Evolutionary conservation across 2,329 filamentous ascomycete genomes (phyloP), one percentile per base, ranked within the genome.

Genomic region (Metarhizium anisopliae): DNA sequence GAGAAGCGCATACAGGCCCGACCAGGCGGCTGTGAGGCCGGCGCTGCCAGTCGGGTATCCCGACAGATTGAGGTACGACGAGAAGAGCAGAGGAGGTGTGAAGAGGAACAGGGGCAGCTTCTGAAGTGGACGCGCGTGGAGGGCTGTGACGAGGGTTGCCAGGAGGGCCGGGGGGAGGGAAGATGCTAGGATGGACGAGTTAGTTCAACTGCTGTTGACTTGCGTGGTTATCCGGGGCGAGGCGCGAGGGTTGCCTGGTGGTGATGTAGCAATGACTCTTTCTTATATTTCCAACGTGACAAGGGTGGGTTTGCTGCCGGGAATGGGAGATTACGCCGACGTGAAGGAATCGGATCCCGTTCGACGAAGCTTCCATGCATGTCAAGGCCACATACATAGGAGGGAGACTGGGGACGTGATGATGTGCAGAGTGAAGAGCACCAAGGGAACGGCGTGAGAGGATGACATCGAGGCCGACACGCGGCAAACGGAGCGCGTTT

Each of bases 31-130:
- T 0, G 77, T 74, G 56, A 83, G 69, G 52, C 79, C 81, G 2
- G 80, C 81, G 56, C 74, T 75, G 64, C 81, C 80, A 4, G 78
- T 80, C 58, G 75, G 76, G 70, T 79, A 82, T 57, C 81, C 81
- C 20, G 80, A 78, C 6, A 84, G 74, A 66, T 82, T 82, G 63
- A 82, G 75, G 69, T 84, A 84, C 65, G 75, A 77, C 54, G 76
- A 72, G 68, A 83, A 81, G 20, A 59, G 52, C 32, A 58, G 50
- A 4, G 52, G 47, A 10, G 56, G 77, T n/a, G 72, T 68, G 64
- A 77, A 75, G 60, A 78, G 70, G 64, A 80, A 74, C 63, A 83
- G 73, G 40, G 80, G 77, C 3, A 81, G 68, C 13, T 71, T 61
- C 60, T 78, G 77, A 51, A 80, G 66, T 38, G 81, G 81, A 2